Evolutionary conservation across 768 basidiomycete genomes (phyloP).

Genomic region (Rhizopogon roseolus): DNA sequence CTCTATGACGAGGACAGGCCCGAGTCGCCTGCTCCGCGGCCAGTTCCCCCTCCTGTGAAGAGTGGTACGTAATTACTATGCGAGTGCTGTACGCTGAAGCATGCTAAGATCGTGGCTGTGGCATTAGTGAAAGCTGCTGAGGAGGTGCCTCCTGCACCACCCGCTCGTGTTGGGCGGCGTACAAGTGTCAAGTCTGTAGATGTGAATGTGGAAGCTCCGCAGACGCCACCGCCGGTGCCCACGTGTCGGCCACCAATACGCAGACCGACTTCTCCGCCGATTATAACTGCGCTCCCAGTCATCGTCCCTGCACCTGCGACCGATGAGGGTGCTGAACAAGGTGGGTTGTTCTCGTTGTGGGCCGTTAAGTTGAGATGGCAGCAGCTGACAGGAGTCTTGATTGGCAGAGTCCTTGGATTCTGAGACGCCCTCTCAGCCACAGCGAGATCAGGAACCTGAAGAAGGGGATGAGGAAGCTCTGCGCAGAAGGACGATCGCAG

Average conservation of each 20-base stretch:
- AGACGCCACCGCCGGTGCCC: constrained; percentile 16
- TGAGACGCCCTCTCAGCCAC: background rate
- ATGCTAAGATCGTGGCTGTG: constrained; percentile 4
- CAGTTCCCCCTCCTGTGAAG: constrained; percentile 24
- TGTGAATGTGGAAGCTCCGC: constrained; percentile 3
- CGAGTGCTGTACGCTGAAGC: background rate
- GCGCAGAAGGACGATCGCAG: constrained; percentile 73
- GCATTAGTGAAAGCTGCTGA: constrained; percentile 6
- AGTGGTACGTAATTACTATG: constrained; percentile 15
- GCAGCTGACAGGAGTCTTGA: background rate
- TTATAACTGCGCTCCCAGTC: constrained; percentile 15
- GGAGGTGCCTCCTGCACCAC: constrained; percentile 11
- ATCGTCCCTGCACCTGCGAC: background rate
- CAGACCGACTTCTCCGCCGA: constrained; percentile 16
- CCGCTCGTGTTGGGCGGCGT: constrained; percentile 11
- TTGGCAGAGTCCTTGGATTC: background rate
- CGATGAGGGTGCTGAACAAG: background rate
- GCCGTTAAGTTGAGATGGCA: background rate
- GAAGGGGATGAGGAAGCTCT: constrained; percentile 41
- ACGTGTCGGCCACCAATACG: constrained; percentile 11
- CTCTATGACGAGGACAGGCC: constrained; percentile 20
- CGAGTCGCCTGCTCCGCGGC: constrained; percentile 24
- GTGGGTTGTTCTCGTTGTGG: background rate
- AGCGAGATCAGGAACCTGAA: constrained; percentile 4
- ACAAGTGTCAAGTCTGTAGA: constrained; percentile 6